These are phyloP conservation scores for Emericellopsis terricola DNA, from an alignment of 495 filamentous ascomycete species.

Conservation along the genomic window DNA sequence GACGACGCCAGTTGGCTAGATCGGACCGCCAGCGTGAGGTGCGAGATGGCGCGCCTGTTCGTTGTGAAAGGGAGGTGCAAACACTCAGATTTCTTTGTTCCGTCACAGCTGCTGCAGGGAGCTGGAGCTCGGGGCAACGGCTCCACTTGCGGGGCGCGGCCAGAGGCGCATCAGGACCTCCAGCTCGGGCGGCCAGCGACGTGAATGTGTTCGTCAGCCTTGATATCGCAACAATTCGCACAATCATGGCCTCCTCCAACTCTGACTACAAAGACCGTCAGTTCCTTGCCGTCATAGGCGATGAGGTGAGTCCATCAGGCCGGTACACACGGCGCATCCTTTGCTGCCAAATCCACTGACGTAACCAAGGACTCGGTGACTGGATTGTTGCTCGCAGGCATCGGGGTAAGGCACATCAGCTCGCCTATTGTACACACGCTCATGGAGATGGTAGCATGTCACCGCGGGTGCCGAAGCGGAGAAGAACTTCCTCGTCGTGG, in stretches of 20 bases:
- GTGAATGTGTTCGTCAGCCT: neutral
- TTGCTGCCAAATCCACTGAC: constrained; percentile 10
- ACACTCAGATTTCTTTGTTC: too few species aligned
- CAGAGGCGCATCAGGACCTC: too few species aligned
- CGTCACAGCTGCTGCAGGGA: too few species aligned
- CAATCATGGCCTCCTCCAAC: neutral
- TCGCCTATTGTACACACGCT: constrained; percentile 17
- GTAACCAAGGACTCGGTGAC: constrained; percentile 70
- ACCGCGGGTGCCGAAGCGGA: constrained; percentile 55
- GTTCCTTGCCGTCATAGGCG: constrained; percentile 93
- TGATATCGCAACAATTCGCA: neutral
- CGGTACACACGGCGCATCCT: neutral
- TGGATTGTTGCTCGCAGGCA: constrained; percentile 80
- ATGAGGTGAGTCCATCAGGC: constrained; percentile 48
- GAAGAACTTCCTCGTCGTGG: constrained; percentile 95
- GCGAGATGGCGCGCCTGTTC: neutral
- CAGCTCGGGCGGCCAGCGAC: constrained; percentile 1
- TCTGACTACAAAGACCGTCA: constrained; percentile 70
- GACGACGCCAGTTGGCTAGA: too few species aligned
- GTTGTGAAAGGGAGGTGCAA: neutral
- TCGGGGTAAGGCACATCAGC: too few species aligned
- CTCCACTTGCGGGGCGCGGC: constrained; percentile 2
- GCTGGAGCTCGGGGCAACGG: neutral
- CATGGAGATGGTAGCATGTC: constrained; percentile 12
- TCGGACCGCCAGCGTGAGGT: neutral